Evolutionary conservation across 192 early-diverging fungal species (phyloP), one percentile per base, ranked within the genome.

Genomic region (Backusella liffmaniae): DNA sequence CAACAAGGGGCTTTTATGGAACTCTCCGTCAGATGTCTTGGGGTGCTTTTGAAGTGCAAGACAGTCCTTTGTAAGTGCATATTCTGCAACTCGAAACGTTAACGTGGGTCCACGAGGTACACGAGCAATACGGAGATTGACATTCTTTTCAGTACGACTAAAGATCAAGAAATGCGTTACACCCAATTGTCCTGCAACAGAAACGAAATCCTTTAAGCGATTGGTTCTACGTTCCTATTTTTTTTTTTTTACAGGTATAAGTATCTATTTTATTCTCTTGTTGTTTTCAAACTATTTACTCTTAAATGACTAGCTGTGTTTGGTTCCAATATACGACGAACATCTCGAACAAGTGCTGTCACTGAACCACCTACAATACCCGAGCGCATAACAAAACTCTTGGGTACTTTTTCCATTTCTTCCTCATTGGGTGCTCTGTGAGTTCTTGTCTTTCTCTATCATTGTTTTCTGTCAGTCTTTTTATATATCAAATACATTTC

Each of bases 71-170:
- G 92, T 82, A 13, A 98, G 86, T 46, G 92, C 88, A 82, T 97
- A 99, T 9, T 90, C 87, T 56, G 83, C 80, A 23, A 98, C 91
- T 29, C 92, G 90, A 81, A 98, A 98, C 36, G 90, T 91, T 35
- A 98, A 86, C 6, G 97, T 99, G 4, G 98, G 98, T 0, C 98
- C 98, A 66, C 95, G 92, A 9, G 97, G 97, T 8, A 95, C 82
- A 74, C 95, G 87, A 15, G 89, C 89, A 42, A 98, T 94, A 16
- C 96, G 88, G 78, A 99, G 85, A 83, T 96, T 97, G 29, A 91
- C 88, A 49, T 90, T 90, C 12, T 86, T 84, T 56, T 96, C 91
- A 6, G 94, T 96, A 49, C 91, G 90, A 51, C 94, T 95, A 67
- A 99, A 93, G 76, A 99, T 85, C 76, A 97, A 72, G 73, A 97